Percentiles rank a stretch among this genome's conserved stretches.
Conservation (phyloP, 1,284 basidiomycete genomes). For the Ustilago trichophora region DNA sequence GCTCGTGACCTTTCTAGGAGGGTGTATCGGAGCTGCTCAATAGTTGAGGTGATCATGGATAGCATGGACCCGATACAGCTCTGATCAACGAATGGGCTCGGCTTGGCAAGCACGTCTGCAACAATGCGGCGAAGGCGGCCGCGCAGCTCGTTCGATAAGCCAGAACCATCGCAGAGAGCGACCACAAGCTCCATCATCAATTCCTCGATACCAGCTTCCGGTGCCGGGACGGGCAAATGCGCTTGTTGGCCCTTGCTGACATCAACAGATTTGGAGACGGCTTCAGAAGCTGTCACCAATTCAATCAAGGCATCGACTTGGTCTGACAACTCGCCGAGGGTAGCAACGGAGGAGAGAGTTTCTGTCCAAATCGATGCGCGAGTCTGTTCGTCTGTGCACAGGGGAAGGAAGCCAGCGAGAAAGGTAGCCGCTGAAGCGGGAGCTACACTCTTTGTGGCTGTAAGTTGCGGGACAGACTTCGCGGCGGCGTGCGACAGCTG, state of each 20-base stretch:
- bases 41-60: constrained; percentile 32
- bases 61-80: constrained; percentile 21
- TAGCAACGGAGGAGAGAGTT: constrained; percentile 33
- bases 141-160: constrained; percentile 13
- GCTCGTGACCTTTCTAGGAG: constrained; percentile 11
- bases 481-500: constrained; percentile 13
- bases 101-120: constrained; percentile 13
- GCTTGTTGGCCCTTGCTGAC: not conserved
- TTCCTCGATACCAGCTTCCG: constrained; percentile 34
- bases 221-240: constrained; percentile 14
- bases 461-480: constrained; percentile 25
- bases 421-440: constrained; percentile 27
- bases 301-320: constrained; percentile 40
- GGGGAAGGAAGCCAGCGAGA: constrained; percentile 28
- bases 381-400: constrained; percentile 8
- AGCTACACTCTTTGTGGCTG: constrained; percentile 13
- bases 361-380: constrained; percentile 38
- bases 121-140: constrained; percentile 13
- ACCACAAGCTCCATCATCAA: constrained; percentile 15
- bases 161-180: constrained; percentile 20
- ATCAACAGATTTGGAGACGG: constrained; percentile 7
- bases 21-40: constrained; percentile 37
- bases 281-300: constrained; percentile 29
- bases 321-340: constrained; percentile 16
- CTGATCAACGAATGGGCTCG: constrained; percentile 21